These are phyloP conservation scores for Fusarium brevicatenulatum DNA, from an alignment of 2,329 filamentous ascomycete species.

Conservation along the genomic window DNA sequence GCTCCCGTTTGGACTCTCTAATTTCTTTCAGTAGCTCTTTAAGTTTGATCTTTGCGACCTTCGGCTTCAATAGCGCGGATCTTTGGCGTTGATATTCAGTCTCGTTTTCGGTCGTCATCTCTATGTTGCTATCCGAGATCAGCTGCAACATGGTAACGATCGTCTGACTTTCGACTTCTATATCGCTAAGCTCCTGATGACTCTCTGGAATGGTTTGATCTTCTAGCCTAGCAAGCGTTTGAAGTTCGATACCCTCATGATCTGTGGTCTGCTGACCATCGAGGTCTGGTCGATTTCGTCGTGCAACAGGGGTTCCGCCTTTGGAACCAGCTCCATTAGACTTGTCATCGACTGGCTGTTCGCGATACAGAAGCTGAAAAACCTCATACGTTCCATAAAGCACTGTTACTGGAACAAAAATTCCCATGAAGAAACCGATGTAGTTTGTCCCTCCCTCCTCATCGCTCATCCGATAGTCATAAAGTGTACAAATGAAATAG, in stretches of 20 bases:
- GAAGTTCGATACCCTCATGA: not conserved
- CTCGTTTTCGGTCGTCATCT: not conserved
- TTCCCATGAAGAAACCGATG: accelerated
- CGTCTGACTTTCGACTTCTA: not conserved
- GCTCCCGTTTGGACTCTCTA: not conserved
- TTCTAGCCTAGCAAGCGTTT: not conserved
- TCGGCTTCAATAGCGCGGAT: accelerated
- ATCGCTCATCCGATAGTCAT: not conserved
- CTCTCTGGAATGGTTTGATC: accelerated
- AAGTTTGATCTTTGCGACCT: accelerated
- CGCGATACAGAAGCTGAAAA: not conserved
- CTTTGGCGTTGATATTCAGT: accelerated
- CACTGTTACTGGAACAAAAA: not conserved
- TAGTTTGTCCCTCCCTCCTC: accelerated
- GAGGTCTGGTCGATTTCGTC: accelerated
- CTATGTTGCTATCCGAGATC: accelerated
- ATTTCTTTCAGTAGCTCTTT: not conserved
- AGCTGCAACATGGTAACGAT: not conserved
- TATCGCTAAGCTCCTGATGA: accelerated
- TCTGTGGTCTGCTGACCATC: accelerated
- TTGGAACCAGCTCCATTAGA: too few species aligned
- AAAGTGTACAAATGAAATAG: not conserved
- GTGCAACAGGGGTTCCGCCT: accelerated
- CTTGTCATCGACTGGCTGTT: not conserved
- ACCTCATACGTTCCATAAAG: not conserved